Base-by-base conservation (phyloP, 495 filamentous ascomycete species). In the Immersiella caudata region DNA sequence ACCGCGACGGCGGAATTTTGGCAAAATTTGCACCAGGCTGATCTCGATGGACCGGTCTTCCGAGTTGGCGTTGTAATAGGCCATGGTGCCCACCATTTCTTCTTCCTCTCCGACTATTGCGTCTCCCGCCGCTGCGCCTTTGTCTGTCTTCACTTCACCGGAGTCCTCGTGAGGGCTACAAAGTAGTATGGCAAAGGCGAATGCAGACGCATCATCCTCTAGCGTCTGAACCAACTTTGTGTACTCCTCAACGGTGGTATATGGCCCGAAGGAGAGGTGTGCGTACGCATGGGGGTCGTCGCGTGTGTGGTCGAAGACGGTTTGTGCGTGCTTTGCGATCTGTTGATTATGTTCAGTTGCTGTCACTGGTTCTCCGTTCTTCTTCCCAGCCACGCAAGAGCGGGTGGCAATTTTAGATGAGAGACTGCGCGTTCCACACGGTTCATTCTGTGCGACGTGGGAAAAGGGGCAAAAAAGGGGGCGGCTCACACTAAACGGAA, bases 271-370 rank as follows among this genome's bases (percentile, higher is more conserved):
- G 4, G 49, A 52, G 49, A 52, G 49, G 49, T 52, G 49, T 14
- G 49, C 49, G 49, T 52, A 52, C 16, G 49, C 49, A 14, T 52
- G 12, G 16, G 49, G 49, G 49, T 52, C 49, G 5, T 52, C 18
- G 21, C 49, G 49, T 3, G 49, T 52, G 49, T n/a, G 21, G 49
- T 3, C 12, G 49, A 52, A 52, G 49, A 52, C 49, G 3, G 49
- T 52, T 52, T 52, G 49, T 12, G 49, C 49, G 21, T 52, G 49
- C 49, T 52, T 52, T 52, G 49, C 3, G 49, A 52, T 52, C 49
- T 33, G 49, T 52, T 52, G 49, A 52, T 22, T 14, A 52, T 52
- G 21, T 52, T 52, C 49, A 52, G 49, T 52, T 52, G 5, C 4
- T 52, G 16, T 52, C 2, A 14, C 21, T 52, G 16, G 49, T 18